A percentile compares a stretch with the other conserved stretches of the same genome.
Conservation (phyloP, 78 protist species). For the Dictyostelium intermedium region DNA sequence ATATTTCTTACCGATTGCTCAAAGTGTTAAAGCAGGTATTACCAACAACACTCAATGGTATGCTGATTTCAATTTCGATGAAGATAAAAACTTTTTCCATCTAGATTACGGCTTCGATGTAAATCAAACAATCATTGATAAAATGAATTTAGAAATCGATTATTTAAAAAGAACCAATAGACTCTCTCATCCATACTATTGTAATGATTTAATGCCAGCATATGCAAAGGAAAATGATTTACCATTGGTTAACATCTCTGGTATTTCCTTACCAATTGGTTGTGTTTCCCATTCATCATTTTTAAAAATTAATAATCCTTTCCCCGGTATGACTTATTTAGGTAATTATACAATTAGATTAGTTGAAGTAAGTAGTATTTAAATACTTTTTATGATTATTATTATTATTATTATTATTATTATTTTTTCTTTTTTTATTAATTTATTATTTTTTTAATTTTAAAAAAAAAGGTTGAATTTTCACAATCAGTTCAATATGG, state of each 20-base stretch:
- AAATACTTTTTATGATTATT: too few relatives aligned
- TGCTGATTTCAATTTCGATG: background rate
- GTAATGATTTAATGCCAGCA: conserved; percentile 2
- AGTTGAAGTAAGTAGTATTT: background rate
- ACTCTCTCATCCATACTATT: conserved; percentile 19
- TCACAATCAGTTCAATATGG: background rate
- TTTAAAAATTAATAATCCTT: background rate
- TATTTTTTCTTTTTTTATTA: background rate
- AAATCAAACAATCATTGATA: background rate
- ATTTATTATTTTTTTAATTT: background rate
- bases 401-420: background rate
- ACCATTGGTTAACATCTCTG: background rate
- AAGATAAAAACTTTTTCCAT: background rate
- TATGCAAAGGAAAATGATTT: background rate
- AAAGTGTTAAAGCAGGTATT: background rate
- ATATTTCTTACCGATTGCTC: background rate
- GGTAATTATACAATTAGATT: conserved; percentile 9
- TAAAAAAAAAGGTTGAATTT: background rate
- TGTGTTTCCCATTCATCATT: background rate
- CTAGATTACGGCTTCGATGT: background rate
- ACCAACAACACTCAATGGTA: background rate
- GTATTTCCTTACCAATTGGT: background rate
- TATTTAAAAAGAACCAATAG: background rate
- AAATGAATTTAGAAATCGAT: background rate
- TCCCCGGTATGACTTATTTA: conserved; percentile 6